Evolutionary conservation across 1,284 basidiomycete genomes (phyloP).

Genomic region (Stereum hirsutum): DNA sequence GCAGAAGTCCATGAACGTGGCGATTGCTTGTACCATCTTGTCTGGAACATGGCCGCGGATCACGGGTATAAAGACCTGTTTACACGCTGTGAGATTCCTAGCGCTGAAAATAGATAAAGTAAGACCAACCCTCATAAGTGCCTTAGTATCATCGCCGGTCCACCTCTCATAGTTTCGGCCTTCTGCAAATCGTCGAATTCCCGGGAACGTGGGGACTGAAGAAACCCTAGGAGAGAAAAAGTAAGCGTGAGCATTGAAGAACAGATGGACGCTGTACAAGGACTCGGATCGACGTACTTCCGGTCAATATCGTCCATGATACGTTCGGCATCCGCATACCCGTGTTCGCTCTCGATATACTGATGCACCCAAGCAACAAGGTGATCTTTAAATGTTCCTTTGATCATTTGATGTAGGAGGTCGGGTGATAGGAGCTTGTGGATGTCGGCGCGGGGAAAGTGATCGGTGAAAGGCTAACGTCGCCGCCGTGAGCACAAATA

Average conservation of each 20-base stretch:
- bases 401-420: slow-evolving; percentile 30
- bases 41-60: slow-evolving; percentile 11
- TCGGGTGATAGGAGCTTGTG: slow-evolving; percentile 25
- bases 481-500: too few species aligned
- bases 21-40: slow-evolving; percentile 9
- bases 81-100: neutral
- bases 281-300: neutral
- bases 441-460: slow-evolving; percentile 26
- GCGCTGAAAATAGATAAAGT: neutral
- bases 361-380: slow-evolving; percentile 24
- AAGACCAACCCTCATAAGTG: slow-evolving; percentile 10
- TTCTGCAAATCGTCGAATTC: slow-evolving; percentile 7
- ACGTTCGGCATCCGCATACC: slow-evolving; percentile 7
- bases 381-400: slow-evolving; percentile 30
- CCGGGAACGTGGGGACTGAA: slow-evolving; percentile 7
- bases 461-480: slow-evolving; percentile 28
- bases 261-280: too few species aligned
- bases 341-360: slow-evolving; percentile 17
- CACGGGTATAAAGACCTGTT: slow-evolving; percentile 13
- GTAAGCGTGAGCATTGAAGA: neutral
- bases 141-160: slow-evolving; percentile 16
- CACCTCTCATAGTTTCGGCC: slow-evolving; percentile 15
- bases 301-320: slow-evolving; percentile 20
- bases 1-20: slow-evolving; percentile 14
- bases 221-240: slow-evolving; percentile 4